Evolutionary conservation across 1,284 basidiomycete species (phyloP).

Genomic region (Ustilago vetiveriae): DNA sequence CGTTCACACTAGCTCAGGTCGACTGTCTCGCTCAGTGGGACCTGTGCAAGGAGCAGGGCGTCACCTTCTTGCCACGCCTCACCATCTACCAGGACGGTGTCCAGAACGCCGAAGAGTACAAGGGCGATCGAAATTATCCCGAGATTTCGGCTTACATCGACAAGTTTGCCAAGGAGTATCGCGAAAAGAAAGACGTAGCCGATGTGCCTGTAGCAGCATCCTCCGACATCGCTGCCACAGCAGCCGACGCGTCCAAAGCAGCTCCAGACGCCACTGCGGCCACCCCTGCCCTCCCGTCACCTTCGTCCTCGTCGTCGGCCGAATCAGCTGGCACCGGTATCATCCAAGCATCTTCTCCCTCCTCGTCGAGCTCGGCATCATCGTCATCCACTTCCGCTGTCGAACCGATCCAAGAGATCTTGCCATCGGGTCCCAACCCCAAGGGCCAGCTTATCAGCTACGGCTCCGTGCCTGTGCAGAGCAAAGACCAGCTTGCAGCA

Average conservation of each 20-base stretch:
- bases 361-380: neutral
- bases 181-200: conserved; percentile 42
- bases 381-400: conserved; percentile 10
- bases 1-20: conserved; percentile 63
- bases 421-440: conserved; percentile 52
- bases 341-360: conserved; percentile 3
- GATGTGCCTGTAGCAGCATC: conserved; percentile 17
- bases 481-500: conserved; percentile 38
- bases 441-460: conserved; percentile 53
- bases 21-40: conserved; percentile 57
- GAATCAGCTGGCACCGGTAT: conserved; percentile 9
- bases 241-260: conserved; percentile 8
- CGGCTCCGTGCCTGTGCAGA: conserved; percentile 44
- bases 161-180: conserved; percentile 42
- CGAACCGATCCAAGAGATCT: conserved; percentile 15
- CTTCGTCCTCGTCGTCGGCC: neutral
- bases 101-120: conserved; percentile 39
- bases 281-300: conserved; percentile 2
- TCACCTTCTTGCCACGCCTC: conserved; percentile 49
- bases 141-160: conserved; percentile 57
- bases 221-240: conserved; percentile 1
- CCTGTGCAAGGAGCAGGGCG: conserved; percentile 57
- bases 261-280: conserved; percentile 6
- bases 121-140: conserved; percentile 54
- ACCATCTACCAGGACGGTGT: conserved; percentile 60